A percentile compares a stretch with the other conserved stretches of the same genome.
Evolutionary conservation across 306 rosid species (phyloP).

Genomic region (Aeschynomene evenia): DNA sequence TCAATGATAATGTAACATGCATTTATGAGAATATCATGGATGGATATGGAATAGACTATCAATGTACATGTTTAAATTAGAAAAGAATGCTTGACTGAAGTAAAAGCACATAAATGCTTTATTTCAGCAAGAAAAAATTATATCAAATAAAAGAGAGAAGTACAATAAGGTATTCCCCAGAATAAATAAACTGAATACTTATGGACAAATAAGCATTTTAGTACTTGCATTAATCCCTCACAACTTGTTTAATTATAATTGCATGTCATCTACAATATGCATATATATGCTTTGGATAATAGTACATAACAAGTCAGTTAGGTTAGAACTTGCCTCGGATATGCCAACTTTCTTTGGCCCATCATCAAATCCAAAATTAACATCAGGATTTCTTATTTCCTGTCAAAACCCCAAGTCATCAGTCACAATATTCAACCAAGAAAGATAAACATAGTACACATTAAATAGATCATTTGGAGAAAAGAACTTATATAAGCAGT

Average conservation of each 20-base stretch:
- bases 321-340: conserved; percentile 71
- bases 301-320: background rate
- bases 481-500: background rate
- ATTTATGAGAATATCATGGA: conserved; percentile 3
- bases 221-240: background rate
- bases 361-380: conserved; percentile 64
- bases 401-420: conserved; percentile 40
- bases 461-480: background rate
- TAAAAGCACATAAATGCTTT: background rate
- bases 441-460: background rate
- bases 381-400: conserved; percentile 51
- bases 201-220: conserved; percentile 12
- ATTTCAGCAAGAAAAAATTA: conserved; percentile 13
- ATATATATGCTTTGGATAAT: background rate
- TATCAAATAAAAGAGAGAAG: background rate
- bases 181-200: background rate
- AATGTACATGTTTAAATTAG: conserved; percentile 1
- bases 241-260: background rate
- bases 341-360: conserved; percentile 56
- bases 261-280: conserved; percentile 19
- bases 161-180: background rate
- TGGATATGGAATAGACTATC: conserved; percentile 15
- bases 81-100: conserved; percentile 2
- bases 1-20: conserved; percentile 5
- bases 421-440: conserved; percentile 15